Evolutionary conservation across 768 basidiomycete species (phyloP).

Genomic region (Amanita brunnescens): DNA sequence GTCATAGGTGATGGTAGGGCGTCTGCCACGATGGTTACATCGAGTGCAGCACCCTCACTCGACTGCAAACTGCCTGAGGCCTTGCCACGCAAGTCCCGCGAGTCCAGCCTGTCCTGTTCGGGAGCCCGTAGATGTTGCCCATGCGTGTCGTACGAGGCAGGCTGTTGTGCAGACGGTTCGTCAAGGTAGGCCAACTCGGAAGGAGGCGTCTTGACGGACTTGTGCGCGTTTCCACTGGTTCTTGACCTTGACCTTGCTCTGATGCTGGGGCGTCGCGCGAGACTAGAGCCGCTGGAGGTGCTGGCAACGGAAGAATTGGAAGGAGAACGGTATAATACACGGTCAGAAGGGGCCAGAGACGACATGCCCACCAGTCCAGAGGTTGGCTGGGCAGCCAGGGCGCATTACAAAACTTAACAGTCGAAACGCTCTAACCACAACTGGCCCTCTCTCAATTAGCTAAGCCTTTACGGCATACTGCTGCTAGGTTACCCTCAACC

Average conservation of each 20-base stretch:
- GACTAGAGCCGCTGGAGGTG: slow-evolving; percentile 41
- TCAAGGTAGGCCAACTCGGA: slow-evolving; percentile 29
- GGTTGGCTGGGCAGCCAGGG: slow-evolving; percentile 9
- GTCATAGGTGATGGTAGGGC: slow-evolving; percentile 17
- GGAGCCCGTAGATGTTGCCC: slow-evolving; percentile 10
- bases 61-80: slow-evolving; percentile 17
- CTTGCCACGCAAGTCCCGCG: slow-evolving; percentile 16
- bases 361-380: slow-evolving; percentile 14
- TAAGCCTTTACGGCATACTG: slow-evolving; percentile 2
- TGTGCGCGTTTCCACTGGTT: slow-evolving; percentile 29
- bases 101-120: slow-evolving; percentile 7
- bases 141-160: slow-evolving; percentile 11
- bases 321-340: slow-evolving; percentile 21
- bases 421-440: slow-evolving; percentile 3
- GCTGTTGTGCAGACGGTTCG: slow-evolving; percentile 17
- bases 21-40: slow-evolving; percentile 24
- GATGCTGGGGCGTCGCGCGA: slow-evolving; percentile 44
- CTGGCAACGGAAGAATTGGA: slow-evolving; percentile 42
- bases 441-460: slow-evolving; percentile 6
- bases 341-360: slow-evolving; percentile 16
- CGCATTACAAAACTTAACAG: slow-evolving; percentile 10
- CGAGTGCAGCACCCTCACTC: slow-evolving; percentile 16
- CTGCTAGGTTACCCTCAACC: not conserved
- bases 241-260: slow-evolving; percentile 38
- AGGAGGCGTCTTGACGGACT: slow-evolving; percentile 15